These are phyloP conservation scores for Quercus lobata DNA, from an alignment of 331 rosid species.

Conservation along the genomic window DNA sequence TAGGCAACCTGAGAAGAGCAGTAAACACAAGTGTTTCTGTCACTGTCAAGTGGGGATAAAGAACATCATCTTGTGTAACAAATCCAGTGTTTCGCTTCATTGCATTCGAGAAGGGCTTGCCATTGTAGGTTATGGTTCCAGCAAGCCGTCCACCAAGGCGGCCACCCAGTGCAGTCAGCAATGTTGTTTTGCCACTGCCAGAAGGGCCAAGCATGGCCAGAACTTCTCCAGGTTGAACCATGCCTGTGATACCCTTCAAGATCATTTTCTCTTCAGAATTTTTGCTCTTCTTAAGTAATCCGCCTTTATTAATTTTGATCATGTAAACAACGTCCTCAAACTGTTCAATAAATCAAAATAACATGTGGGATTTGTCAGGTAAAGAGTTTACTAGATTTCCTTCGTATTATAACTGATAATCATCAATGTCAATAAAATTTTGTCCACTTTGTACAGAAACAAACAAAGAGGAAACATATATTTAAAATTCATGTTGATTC, in stretches of 20 bases:
- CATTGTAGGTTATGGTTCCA: conserved; percentile 63
- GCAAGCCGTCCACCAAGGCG: conserved; percentile 43
- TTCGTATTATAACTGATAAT: too few species aligned
- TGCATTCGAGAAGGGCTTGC: conserved; percentile 42
- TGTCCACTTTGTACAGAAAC: too few species aligned
- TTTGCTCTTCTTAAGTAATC: conserved; percentile 5
- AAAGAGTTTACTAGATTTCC: neutral
- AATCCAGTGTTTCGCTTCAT: conserved; percentile 65
- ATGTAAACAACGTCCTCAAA: conserved; percentile 53
- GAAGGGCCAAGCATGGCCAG: conserved; percentile 89
- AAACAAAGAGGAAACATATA: too few species aligned
- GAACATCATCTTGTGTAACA: conserved; percentile 77
- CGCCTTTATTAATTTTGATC: conserved; percentile 32
- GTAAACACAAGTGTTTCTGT: conserved; percentile 68
- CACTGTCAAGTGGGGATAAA: conserved; percentile 67
- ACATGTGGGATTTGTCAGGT: neutral
- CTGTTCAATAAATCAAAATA: conserved; percentile 23
- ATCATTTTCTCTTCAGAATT: conserved; percentile 41
- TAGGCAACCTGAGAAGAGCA: conserved; percentile 64
- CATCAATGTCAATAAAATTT: too few species aligned
- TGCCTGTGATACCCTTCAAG: conserved; percentile 54
- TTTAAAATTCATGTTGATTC: too few species aligned
- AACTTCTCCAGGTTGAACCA: conserved; percentile 70
- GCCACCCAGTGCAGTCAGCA: conserved; percentile 67
- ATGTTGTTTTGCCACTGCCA: conserved; percentile 84